Evolutionary conservation across 106 monocot genomes (phyloP).

Genomic region (Allium sativum): DNA sequence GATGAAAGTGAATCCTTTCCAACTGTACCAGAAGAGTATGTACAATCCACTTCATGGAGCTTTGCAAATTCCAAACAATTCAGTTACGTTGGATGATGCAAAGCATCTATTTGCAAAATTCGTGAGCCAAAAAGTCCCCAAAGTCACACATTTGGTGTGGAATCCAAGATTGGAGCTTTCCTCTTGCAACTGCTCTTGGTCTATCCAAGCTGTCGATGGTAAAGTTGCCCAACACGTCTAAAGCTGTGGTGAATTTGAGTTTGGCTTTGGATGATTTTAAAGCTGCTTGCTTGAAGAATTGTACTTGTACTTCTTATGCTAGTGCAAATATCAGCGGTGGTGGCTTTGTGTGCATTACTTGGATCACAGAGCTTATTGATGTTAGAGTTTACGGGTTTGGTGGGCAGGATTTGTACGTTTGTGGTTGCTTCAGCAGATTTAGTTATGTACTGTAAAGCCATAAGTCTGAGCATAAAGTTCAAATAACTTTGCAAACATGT

Average conservation of each 20-base stretch:
- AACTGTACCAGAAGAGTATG: constrained; percentile 68
- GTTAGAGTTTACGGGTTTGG: constrained; percentile 11
- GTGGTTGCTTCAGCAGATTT: constrained; percentile 8
- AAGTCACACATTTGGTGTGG: constrained; percentile 36
- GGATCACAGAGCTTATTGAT: constrained; percentile 33
- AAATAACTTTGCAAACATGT: too few relatives aligned
- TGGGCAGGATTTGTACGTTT: constrained; percentile 37
- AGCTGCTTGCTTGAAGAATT: constrained; percentile 4
- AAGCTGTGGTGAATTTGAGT: neutral
- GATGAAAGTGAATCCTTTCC: constrained; percentile 86
- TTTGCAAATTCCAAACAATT: constrained; percentile 59
- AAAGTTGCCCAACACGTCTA: constrained; percentile 22
- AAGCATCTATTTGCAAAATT: constrained; percentile 52
- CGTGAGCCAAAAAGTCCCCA: constrained; percentile 48
- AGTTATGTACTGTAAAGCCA: neutral
- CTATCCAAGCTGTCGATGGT: constrained; percentile 35
- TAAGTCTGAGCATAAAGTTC: neutral
- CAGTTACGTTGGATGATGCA: constrained; percentile 47
- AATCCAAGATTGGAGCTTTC: constrained; percentile 89
- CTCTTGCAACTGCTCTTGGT: constrained; percentile 82
- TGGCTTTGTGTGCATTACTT: constrained; percentile 46
- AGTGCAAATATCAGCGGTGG: neutral
- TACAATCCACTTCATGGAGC: constrained; percentile 87
- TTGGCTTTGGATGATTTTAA: constrained; percentile 1
- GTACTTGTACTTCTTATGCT: constrained; percentile 9